phyloP scores from a whole-genome alignment of 1,284 basidiomycete genomes.

The Neonothopanus nambi region DNA sequence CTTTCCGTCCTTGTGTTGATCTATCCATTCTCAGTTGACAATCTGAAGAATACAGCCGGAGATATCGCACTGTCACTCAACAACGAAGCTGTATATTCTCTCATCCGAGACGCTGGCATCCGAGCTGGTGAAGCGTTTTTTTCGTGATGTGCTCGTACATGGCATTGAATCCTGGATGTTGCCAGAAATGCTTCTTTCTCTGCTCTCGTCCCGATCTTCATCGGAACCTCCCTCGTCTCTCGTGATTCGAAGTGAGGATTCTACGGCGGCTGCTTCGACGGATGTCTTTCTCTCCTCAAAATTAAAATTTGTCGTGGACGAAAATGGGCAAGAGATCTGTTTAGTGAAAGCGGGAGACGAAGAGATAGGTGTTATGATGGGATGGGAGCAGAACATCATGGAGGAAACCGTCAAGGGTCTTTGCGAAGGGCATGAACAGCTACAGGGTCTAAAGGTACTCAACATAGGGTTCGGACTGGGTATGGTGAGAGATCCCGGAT shows the following conservation, averaged over 20 bases:
- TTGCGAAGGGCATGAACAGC: conserved; percentile 52
- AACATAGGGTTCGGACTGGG: conserved; percentile 96
- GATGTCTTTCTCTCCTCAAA: conserved; percentile 74
- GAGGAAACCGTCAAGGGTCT: conserved; percentile 65
- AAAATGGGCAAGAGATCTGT: conserved; percentile 81
- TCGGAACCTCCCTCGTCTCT: conserved; percentile 40
- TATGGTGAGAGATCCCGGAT: conserved; percentile 60
- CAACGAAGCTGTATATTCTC: conserved; percentile 67
- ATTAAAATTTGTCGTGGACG: conserved; percentile 73
- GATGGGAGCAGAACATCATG: conserved; percentile 89
- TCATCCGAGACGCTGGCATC: conserved; percentile 86
- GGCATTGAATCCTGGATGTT: conserved; percentile 6
- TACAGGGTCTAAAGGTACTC: conserved; percentile 65
- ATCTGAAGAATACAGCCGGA: conserved; percentile 78
- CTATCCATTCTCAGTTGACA: conserved; percentile 58
- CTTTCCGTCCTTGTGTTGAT: conserved; percentile 3
- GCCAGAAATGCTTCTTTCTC: conserved; percentile 66
- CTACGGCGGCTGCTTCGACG: conserved; percentile 74
- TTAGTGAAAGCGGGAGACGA: conserved; percentile 71
- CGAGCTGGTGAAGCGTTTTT: conserved; percentile 62
- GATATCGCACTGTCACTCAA: conserved; percentile 89
- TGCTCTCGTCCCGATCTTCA: conserved; percentile 51
- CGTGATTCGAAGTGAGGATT: conserved; percentile 57
- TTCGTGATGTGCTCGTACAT: conserved; percentile 9
- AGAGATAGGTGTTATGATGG: conserved; percentile 94